Percentiles rank a stretch among this genome's conserved stretches.
These are phyloP conservation scores for Metschnikowia hibisci DNA, from an alignment of 805 yeast genomes.

Conservation along the genomic window DNA sequence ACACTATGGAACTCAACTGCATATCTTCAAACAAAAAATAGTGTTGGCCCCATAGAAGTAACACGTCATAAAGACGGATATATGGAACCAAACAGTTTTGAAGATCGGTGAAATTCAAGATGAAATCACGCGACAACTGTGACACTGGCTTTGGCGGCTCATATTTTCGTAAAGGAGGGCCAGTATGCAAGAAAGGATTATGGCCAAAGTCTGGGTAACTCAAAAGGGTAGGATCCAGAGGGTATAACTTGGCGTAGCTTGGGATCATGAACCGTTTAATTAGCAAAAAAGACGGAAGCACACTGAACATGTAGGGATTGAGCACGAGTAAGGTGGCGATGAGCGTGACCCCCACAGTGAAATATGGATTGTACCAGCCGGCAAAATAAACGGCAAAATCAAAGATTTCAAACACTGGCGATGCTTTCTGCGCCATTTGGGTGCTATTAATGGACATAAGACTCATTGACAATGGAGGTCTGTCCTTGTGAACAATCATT, in stretches of 20 bases:
- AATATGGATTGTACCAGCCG: conserved; percentile 61
- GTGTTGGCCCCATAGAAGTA: conserved; percentile 45
- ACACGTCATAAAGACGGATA: conserved; percentile 56
- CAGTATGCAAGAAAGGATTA: conserved; percentile 43
- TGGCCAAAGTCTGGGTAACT: conserved; percentile 15
- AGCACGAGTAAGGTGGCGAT: conserved; percentile 51
- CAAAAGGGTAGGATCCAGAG: conserved; percentile 48
- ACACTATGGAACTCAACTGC: conserved; percentile 51
- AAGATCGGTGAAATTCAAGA: conserved; percentile 74
- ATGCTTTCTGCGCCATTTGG: conserved; percentile 56
- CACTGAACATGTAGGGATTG: conserved; percentile 53
- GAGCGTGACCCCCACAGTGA: conserved; percentile 55
- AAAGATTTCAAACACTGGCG: conserved; percentile 56
- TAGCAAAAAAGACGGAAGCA: conserved; percentile 53
- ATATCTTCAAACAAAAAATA: conserved; percentile 66
- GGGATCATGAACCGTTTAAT: conserved; percentile 62
- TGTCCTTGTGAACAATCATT: conserved; percentile 51
- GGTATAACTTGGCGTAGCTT: conserved; percentile 56
- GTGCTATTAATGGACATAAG: conserved; percentile 66
- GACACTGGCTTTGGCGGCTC: conserved; percentile 68
- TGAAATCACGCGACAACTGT: conserved; percentile 72
- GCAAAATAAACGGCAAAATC: conserved; percentile 54
- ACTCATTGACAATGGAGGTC: conserved; percentile 71
- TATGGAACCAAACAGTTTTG: conserved; percentile 76
- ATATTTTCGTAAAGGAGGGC: conserved; percentile 42